Evolutionary conservation across 2,329 filamentous ascomycete species (phyloP).

Genomic region (Diaporthe citrichinensis): DNA sequence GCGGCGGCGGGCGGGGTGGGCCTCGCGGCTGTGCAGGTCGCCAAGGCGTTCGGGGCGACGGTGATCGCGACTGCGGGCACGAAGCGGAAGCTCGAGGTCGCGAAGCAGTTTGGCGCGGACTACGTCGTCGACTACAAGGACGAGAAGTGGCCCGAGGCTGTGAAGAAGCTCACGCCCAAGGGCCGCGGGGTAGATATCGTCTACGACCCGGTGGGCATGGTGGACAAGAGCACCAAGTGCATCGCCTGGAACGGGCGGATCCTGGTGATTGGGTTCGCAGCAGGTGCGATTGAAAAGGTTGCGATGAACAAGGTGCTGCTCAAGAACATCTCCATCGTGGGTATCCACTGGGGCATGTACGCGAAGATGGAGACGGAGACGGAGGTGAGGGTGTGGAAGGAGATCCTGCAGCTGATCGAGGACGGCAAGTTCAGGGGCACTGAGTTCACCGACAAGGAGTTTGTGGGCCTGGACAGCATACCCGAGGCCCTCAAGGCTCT

Average conservation of each 20-base stretch:
- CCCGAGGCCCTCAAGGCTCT: slow-evolving; percentile 83
- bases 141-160: slow-evolving; percentile 73
- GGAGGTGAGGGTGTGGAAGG: slow-evolving; percentile 83
- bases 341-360: slow-evolving; percentile 94
- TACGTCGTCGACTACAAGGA: slow-evolving; percentile 83
- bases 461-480: slow-evolving; percentile 85
- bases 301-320: slow-evolving; percentile 92
- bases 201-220: slow-evolving; percentile 92
- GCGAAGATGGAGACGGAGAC: slow-evolving; percentile 78
- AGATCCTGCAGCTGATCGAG: slow-evolving; percentile 82
- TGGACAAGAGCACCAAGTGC: slow-evolving; percentile 90
- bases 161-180: slow-evolving; percentile 83
- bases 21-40: slow-evolving; percentile 90
- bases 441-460: slow-evolving; percentile 85
- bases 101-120: slow-evolving; percentile 86
- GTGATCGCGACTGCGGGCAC: slow-evolving; percentile 95
- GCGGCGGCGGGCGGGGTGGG: slow-evolving; percentile 94
- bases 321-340: slow-evolving; percentile 93
- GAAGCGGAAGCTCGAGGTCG: slow-evolving; percentile 83
- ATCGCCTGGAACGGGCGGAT: slow-evolving; percentile 93
- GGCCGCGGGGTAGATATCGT: slow-evolving; percentile 88
- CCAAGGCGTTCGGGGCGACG: slow-evolving; percentile 90
- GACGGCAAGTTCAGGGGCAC: slow-evolving; percentile 86
- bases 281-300: slow-evolving; percentile 89
- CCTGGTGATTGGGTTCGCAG: slow-evolving; percentile 90